phyloP scores from a whole-genome alignment of 768 basidiomycete species.

The Agaricus bisporus region DNA sequence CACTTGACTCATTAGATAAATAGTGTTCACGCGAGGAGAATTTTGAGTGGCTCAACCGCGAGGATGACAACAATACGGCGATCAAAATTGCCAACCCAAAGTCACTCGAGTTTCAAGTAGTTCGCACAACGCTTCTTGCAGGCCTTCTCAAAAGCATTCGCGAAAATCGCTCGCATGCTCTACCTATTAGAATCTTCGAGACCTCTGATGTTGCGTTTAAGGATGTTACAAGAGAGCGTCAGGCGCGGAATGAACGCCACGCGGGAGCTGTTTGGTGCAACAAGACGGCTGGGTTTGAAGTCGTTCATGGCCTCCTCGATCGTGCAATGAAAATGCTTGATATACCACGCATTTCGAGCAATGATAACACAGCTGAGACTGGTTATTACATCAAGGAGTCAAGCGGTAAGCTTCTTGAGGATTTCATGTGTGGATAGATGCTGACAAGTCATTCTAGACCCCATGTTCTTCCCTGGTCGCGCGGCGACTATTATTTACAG shows the following conservation, averaged over 20 bases:
- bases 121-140: slow-evolving; percentile 91
- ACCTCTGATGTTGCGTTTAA: slow-evolving; percentile 91
- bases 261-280: slow-evolving; percentile 95
- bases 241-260: slow-evolving; percentile 82
- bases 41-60: slow-evolving; percentile 86
- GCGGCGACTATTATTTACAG: slow-evolving; percentile 92
- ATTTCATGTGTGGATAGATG: background rate
- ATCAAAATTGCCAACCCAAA: slow-evolving; percentile 96
- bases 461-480: slow-evolving; percentile 92
- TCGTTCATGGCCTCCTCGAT: slow-evolving; percentile 92
- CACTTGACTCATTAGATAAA: background rate
- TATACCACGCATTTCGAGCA: slow-evolving; percentile 66
- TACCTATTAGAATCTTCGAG: slow-evolving; percentile 94
- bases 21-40: slow-evolving; percentile 99
- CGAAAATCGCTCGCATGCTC: slow-evolving; percentile 89
- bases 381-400: slow-evolving; percentile 94
- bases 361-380: slow-evolving; percentile 46
- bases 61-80: slow-evolving; percentile 74
- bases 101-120: slow-evolving; percentile 96
- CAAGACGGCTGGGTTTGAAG: slow-evolving; percentile 94
- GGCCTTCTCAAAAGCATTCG: slow-evolving; percentile 95
- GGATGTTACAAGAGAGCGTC: slow-evolving; percentile 69
- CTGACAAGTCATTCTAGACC: slow-evolving; percentile 44
- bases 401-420: slow-evolving; percentile 50
- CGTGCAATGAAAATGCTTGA: slow-evolving; percentile 95